Conservation (phyloP, 108 stramenopile species). For the Cyclotella choctawhatcheeana region DNA sequence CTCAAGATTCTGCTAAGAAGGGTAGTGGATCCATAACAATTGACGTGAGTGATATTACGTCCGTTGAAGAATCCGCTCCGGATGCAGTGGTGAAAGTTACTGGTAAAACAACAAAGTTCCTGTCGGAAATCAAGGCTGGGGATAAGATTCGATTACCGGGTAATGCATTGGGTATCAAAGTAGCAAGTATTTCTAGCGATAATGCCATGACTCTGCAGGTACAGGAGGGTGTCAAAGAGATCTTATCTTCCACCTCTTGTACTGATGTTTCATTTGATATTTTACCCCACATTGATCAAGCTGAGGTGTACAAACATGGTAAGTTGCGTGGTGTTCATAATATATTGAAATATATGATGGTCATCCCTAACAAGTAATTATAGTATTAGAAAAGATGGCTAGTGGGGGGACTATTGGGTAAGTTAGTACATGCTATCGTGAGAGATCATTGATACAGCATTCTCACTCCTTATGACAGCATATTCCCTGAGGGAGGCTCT, state of each 20-base stretch:
- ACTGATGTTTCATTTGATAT: constrained; percentile 77
- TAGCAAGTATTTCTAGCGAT: constrained; percentile 69
- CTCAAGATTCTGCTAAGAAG: constrained; percentile 82
- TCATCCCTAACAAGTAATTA: too few relatives aligned
- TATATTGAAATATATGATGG: too few relatives aligned
- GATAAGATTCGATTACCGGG: constrained; percentile 81
- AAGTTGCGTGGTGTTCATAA: too few relatives aligned
- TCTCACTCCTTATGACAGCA: too few relatives aligned
- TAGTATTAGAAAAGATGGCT: constrained; percentile 81
- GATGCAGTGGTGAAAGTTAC: constrained; percentile 43
- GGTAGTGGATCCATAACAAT: constrained; percentile 64
- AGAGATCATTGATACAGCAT: too few relatives aligned
- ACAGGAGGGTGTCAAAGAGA: constrained; percentile 36
- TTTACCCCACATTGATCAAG: constrained; percentile 84
- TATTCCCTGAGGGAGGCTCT: constrained; percentile 98
- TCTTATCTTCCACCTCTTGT: constrained; percentile 40
- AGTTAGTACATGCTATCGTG: too few relatives aligned
- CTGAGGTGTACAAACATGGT: constrained; percentile 83
- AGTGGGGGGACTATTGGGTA: constrained; percentile 79
- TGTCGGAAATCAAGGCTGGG: constrained; percentile 56
- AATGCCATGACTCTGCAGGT: constrained; percentile 48
- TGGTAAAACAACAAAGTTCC: constrained; percentile 69
- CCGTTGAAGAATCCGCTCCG: constrained; percentile 11
- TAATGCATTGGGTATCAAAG: constrained; percentile 64
- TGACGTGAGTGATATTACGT: constrained; percentile 1